phyloP scores from a whole-genome alignment of 768 basidiomycete species.

The Amanita phalloides region DNA sequence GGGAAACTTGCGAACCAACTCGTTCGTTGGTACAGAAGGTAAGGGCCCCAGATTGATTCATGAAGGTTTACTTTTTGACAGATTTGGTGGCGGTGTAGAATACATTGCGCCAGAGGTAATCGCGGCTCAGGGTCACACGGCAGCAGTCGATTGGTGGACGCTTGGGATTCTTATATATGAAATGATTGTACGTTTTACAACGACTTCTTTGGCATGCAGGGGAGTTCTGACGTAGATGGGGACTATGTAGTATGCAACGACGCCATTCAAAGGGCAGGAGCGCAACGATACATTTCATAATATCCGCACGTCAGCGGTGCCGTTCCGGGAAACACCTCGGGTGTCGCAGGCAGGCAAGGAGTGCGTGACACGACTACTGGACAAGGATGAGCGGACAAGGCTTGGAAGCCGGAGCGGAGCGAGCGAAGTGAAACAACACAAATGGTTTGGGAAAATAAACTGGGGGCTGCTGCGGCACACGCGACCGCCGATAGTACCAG shows the following conservation, averaged over 20 bases:
- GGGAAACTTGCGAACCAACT: conserved; percentile 95
- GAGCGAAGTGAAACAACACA: conserved; percentile 97
- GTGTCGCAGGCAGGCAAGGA: conserved; percentile 81
- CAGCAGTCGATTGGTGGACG: conserved; percentile 99
- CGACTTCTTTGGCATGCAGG: conserved; percentile 19
- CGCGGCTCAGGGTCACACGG: conserved; percentile 91
- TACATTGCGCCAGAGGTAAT: conserved; percentile 99
- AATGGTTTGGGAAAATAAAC: conserved; percentile 94
- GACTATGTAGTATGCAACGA: conserved; percentile 77
- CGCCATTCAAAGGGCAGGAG: conserved; percentile 95
- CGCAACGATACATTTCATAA: conserved; percentile 95
- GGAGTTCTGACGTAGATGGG: conserved; percentile 23
- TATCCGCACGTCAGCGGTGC: conserved; percentile 78
- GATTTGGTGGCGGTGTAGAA: conserved; percentile 40
- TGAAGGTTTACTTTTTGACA: conserved; percentile 16
- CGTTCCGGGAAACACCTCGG: conserved; percentile 80
- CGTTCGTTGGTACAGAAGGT: conserved; percentile 99
- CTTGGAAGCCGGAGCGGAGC: conserved; percentile 91
- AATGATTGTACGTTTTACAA: conserved; percentile 77
- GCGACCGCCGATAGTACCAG: conserved; percentile 85
- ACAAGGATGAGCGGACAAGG: conserved; percentile 85
- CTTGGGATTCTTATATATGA: conserved; percentile 97
- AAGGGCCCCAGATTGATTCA: conserved; percentile 19
- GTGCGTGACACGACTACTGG: conserved; percentile 73
- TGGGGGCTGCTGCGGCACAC: conserved; percentile 94